phyloP scores from a whole-genome alignment of 768 basidiomycete species.

The Leucosporidium scottii region DNA sequence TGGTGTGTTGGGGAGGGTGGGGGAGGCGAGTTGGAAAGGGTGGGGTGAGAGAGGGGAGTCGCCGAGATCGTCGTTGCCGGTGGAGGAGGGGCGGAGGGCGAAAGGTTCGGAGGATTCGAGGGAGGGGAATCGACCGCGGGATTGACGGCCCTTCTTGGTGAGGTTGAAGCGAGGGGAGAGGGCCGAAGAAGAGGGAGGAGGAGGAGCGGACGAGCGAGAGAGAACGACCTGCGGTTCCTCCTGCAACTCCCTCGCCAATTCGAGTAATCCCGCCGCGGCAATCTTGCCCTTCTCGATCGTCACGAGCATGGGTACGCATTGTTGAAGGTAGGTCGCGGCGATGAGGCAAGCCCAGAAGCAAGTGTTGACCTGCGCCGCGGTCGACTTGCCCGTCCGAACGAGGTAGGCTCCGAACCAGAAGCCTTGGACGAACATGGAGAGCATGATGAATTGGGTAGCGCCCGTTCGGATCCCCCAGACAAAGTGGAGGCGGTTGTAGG shows the following conservation, averaged over 20 bases:
- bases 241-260: constrained; percentile 50
- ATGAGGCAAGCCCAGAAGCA: constrained; percentile 97
- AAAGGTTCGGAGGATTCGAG: not conserved
- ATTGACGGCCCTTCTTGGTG: not conserved
- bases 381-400: constrained; percentile 65
- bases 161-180: not conserved
- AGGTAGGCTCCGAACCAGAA: constrained; percentile 93
- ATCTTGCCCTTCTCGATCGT: constrained; percentile 73
- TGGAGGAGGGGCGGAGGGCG: not conserved
- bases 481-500: constrained; percentile 53
- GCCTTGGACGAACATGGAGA: constrained; percentile 90
- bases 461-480: constrained; percentile 71
- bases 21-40: constrained; percentile 11
- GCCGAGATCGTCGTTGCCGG: not conserved
- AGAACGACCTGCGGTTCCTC: not conserved
- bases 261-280: constrained; percentile 62
- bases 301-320: constrained; percentile 75
- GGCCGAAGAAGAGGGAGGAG: not conserved
- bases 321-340: constrained; percentile 77
- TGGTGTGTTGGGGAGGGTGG: constrained; percentile 16
- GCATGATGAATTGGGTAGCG: constrained; percentile 68
- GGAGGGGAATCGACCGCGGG: not conserved
- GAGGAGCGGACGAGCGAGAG: not conserved
- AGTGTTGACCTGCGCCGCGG: constrained; percentile 78
- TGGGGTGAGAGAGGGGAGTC: constrained; percentile 17